Evolutionary conservation across 352 stramenopile species (phyloP).

Genomic region (Phytophthora multivora): DNA sequence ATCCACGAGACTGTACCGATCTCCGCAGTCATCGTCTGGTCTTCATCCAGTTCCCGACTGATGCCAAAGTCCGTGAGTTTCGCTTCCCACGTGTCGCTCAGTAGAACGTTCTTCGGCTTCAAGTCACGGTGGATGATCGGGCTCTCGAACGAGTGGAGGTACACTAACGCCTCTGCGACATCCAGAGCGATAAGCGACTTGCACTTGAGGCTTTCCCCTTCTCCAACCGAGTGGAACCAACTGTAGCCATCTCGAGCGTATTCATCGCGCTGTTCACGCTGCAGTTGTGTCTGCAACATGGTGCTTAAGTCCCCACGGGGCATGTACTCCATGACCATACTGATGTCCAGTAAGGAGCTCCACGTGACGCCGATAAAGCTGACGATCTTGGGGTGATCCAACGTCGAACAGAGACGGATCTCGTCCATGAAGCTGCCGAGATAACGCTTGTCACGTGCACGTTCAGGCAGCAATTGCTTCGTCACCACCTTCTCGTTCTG

Average conservation of each 20-base stretch:
- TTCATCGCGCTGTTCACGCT: constrained; percentile 30
- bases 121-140: constrained; percentile 64
- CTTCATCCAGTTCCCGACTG: constrained; percentile 39
- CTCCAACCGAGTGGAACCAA: constrained; percentile 43
- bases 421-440: constrained; percentile 48
- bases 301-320: constrained; percentile 47
- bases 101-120: constrained; percentile 59
- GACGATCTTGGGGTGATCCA: constrained; percentile 58
- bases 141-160: constrained; percentile 51
- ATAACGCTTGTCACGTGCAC: constrained; percentile 35
- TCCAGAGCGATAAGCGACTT: constrained; percentile 52
- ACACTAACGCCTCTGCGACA: constrained; percentile 47
- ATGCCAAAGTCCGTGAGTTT: constrained; percentile 71
- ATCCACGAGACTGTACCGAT: constrained; percentile 68
- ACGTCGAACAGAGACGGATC: constrained; percentile 43
- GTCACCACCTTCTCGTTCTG: constrained; percentile 46
- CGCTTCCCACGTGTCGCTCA: constrained; percentile 44
- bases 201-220: constrained; percentile 24
- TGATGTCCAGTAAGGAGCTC: constrained; percentile 57
- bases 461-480: constrained; percentile 52
- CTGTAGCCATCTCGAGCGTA: constrained; percentile 33
- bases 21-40: constrained; percentile 53
- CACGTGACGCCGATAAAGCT: constrained; percentile 55
- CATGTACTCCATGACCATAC: constrained; percentile 60
- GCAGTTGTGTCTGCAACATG: constrained; percentile 37